Evolutionary conservation across 2,329 filamentous ascomycete species (phyloP), one percentile per base, ranked within the genome.

Genomic region (Penicillium sp.): DNA sequence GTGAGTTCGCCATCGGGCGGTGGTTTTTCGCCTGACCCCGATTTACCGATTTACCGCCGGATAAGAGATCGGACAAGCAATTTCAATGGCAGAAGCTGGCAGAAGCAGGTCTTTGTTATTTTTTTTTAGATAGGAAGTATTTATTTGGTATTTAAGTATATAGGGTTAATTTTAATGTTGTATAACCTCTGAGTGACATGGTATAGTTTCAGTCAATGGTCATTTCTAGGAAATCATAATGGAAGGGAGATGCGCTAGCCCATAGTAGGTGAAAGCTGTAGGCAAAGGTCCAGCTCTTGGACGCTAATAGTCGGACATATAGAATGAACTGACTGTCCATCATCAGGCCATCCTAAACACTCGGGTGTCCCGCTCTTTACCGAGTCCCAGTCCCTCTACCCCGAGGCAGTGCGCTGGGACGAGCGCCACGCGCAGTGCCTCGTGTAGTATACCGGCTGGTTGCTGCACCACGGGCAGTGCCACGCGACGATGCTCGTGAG

Each of bases 341-440:
- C 21, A n/a, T 19, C 7, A 13, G 10, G 21, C 19, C 19, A 23
- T 51, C 19, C 9, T 36, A 10, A 19, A n/a, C 10, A 19, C 11
- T 19, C 29, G 11, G 6, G 5, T 5, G 13, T 19, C 7, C 21
- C 4, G 10, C 34, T 16, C 9, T 59, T 74, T 69, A 78, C 57
- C 71, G 72, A 44, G 49, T 53, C 10, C 54, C 54, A 19, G 65
- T 60, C 19, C 75, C 76, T 56, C 72, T 73, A 8, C 74, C 76
- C 53, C 75, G 70, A 21, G 76, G 74, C 43, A 77, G 61, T 33
- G 70, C 74, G 50, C 75, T 76, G 5, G 71, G 63, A 27, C 75
- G 74, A 55, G 62, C 65, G 40, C 65, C 56, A 16, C 72, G 67
- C 39, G 53, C 65, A 29, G 72, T 59, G 9, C 75, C 74, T 68